Percentiles rank a stretch among this genome's conserved stretches.
These are phyloP conservation scores for Nicotiana obtusifolia DNA, from an alignment of 257 asterid species.

Conservation along the genomic window DNA sequence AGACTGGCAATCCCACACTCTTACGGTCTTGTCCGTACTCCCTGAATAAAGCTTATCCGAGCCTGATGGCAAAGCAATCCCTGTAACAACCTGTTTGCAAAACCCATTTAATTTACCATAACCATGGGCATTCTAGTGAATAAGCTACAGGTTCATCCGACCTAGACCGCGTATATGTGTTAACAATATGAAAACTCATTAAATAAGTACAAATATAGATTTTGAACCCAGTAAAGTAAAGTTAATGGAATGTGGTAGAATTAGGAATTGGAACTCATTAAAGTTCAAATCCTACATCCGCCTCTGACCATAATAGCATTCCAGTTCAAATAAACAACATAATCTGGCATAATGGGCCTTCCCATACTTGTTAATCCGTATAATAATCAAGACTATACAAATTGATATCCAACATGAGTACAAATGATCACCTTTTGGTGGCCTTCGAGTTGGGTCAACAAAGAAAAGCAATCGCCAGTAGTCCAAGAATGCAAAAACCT, in stretches of 20 bases:
- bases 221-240: no score
- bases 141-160: no score
- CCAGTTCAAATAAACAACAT: not conserved
- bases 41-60: constrained; percentile 93
- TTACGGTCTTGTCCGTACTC: constrained; percentile 83
- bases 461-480: constrained; percentile 60
- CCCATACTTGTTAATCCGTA: not conserved
- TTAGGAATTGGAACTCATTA: no score
- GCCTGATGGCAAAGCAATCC: constrained; percentile 80
- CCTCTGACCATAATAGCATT: no score
- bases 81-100: constrained; percentile 70
- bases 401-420: not conserved
- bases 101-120: not conserved
- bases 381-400: not conserved
- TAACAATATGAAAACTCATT: no score
- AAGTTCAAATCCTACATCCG: no score
- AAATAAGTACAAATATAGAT: no score
- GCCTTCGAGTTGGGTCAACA: constrained; percentile 78
- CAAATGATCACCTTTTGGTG: constrained; percentile 63
- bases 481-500: constrained; percentile 87
- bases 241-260: no score
- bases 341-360: not conserved
- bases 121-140: no score
- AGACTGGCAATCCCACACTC: constrained; percentile 97
- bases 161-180: no score